Base-by-base conservation (phyloP, 2,329 filamentous ascomycete species). In the Cladophialophora psammophila region DNA sequence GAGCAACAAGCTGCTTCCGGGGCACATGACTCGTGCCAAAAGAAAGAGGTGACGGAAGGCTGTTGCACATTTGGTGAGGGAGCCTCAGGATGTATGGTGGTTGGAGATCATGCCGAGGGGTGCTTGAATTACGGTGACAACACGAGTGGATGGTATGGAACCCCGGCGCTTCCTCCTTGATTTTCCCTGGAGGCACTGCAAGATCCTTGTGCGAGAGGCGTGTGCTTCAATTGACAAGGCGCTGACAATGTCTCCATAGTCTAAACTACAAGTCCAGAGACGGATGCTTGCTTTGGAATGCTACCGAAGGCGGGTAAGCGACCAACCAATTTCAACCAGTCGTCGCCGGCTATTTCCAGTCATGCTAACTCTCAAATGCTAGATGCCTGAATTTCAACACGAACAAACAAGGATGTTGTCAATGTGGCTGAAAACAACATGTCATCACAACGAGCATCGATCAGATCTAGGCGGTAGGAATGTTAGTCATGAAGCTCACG, bases 101-200 rank as follows among this genome's bases (percentile, higher is more conserved):
- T 59, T 40, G 68, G 68, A 20, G 60, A 69, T 55, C 67, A 67
- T 42, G 38, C 67, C 7, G 64, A 55, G 63, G 68, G 68, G 10
- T 70, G 68, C 54, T 20, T 70, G 63, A 66, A 64, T 34, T 70
- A 68, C 20, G 68, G 68, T 13, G 68, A 70, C 40, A 55, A 70
- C 40, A 66, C 68, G 3, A 60, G 48, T 50, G 68, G 68, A 61
- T 69, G 68, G 68, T 69, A 63, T 15, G 68, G 60, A 10, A 18
- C 26, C 32, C 50, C 38, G 35, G 20, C 18, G 12, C 38, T 52
- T 5, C 35, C 10, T 57, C 32, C 8, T 57, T 42, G 26, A 4
- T n/a, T 50, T 38, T 52, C 59, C 12, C 9, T 50, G 45, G 20
- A 50, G 15, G 42, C 10, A 8, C 18, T 8, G 18, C 18, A 5